phyloP scores from a whole-genome alignment of 2,329 filamentous ascomycete species.

The Diplodia sapinea region DNA sequence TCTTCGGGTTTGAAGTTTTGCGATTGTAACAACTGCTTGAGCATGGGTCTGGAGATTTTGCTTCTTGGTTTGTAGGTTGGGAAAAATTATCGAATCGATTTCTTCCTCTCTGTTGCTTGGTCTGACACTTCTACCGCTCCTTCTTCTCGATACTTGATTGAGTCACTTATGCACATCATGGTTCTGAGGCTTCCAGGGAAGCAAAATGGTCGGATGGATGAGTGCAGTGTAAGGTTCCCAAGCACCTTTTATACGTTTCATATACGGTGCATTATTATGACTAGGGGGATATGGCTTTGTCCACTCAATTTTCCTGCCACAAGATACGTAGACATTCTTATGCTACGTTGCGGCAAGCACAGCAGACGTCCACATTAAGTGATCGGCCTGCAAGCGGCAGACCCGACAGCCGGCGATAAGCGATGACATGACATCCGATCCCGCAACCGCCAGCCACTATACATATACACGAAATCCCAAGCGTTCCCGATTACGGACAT shows the following conservation, averaged over 20 bases:
- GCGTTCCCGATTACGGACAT: neutral
- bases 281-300: too few relatives aligned
- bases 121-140: too few relatives aligned
- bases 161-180: too few relatives aligned
- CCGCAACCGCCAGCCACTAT: neutral
- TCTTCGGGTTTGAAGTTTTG: neutral
- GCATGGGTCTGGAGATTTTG: neutral
- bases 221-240: too few relatives aligned
- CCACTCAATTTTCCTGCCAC: too few relatives aligned
- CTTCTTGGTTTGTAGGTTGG: neutral
- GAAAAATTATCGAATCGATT: neutral
- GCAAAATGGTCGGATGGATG: too few relatives aligned
- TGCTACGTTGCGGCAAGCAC: too few relatives aligned
- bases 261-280: too few relatives aligned
- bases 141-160: neutral
- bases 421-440: constrained; percentile 10
- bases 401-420: constrained; percentile 16
- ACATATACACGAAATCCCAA: neutral
- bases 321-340: too few relatives aligned
- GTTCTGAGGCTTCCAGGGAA: too few relatives aligned
- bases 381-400: neutral
- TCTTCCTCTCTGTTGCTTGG: neutral
- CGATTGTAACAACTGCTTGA: neutral
- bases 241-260: too few relatives aligned
- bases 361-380: too few relatives aligned